These are phyloP conservation scores for Podaxis sp. DNA, from an alignment of 768 basidiomycete genomes.

Conservation along the genomic window DNA sequence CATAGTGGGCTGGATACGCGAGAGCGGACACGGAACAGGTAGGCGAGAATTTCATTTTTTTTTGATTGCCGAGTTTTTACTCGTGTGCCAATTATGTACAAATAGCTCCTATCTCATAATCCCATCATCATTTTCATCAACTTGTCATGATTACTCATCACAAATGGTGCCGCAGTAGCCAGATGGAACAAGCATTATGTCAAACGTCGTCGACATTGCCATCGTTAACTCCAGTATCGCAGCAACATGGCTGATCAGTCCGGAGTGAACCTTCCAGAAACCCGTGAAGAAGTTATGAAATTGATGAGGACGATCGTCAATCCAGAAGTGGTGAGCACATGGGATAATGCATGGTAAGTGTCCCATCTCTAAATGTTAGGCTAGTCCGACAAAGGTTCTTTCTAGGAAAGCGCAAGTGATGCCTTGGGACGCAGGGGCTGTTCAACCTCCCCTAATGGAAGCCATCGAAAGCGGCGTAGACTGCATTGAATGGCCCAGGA, in stretches of 20 bases:
- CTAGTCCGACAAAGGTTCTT: not conserved
- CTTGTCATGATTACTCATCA: not conserved
- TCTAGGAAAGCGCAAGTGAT: conserved; percentile 45
- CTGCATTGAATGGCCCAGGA: conserved; percentile 37
- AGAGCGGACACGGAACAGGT: not conserved
- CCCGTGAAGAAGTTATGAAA: not conserved
- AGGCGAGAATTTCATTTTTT: not conserved
- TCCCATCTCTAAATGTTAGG: not conserved
- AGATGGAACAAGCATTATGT: not conserved
- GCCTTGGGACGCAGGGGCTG: conserved; percentile 58
- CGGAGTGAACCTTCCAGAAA: not conserved
- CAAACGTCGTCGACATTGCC: not conserved
- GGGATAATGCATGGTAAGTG: conserved; percentile 4
- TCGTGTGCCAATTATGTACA: not conserved
- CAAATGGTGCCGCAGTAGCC: not conserved
- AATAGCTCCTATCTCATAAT: not conserved
- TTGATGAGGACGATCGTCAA: not conserved
- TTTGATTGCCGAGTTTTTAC: not conserved
- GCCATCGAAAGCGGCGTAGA: conserved; percentile 36
- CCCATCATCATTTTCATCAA: no score
- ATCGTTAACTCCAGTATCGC: not conserved
- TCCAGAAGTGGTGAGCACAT: not conserved
- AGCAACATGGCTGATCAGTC: not conserved
- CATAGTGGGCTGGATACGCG: not conserved
- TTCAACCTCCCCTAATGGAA: conserved; percentile 53